Conservation (phyloP, 2,329 filamentous ascomycete species). For the Phoma sp. region DNA sequence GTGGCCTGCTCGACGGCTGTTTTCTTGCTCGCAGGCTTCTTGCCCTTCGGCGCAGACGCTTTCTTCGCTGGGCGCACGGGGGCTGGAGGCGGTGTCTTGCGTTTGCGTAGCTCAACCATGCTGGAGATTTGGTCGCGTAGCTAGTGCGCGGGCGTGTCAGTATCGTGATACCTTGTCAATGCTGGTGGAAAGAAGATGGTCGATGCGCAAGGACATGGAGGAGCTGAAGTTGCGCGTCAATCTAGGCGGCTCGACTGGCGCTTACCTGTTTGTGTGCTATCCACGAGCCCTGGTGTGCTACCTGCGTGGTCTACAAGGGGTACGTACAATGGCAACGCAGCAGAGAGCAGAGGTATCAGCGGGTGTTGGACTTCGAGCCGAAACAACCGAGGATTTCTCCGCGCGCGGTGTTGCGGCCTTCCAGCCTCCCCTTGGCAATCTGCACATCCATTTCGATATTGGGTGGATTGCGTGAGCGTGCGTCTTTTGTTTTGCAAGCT, state of each 20-base stretch:
- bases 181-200: background rate
- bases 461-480: slow-evolving; percentile 43
- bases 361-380: slow-evolving; percentile 5
- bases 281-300: slow-evolving; percentile 6
- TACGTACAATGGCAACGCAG: slow-evolving; percentile 3
- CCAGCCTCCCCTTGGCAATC: slow-evolving; percentile 37
- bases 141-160: slow-evolving; percentile 30
- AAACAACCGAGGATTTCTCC: background rate
- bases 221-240: slow-evolving; percentile 10
- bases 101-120: slow-evolving; percentile 68
- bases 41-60: slow-evolving; percentile 51
- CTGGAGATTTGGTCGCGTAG: slow-evolving; percentile 30
- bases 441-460: slow-evolving; percentile 40
- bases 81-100: slow-evolving; percentile 62
- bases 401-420: background rate
- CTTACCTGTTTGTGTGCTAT: slow-evolving; percentile 12
- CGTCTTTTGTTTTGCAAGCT: slow-evolving; percentile 28
- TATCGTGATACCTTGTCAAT: slow-evolving; percentile 26
- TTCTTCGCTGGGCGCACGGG: slow-evolving; percentile 57
- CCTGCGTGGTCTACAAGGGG: slow-evolving; percentile 1
- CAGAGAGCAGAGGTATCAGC: background rate
- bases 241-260: slow-evolving; percentile 4
- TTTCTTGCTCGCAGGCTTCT: slow-evolving; percentile 38
- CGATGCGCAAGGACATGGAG: slow-evolving; percentile 10
- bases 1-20: slow-evolving; percentile 45